phyloP scores from a whole-genome alignment of 495 filamentous ascomycete species.

The Jackrogersella multiformis region DNA sequence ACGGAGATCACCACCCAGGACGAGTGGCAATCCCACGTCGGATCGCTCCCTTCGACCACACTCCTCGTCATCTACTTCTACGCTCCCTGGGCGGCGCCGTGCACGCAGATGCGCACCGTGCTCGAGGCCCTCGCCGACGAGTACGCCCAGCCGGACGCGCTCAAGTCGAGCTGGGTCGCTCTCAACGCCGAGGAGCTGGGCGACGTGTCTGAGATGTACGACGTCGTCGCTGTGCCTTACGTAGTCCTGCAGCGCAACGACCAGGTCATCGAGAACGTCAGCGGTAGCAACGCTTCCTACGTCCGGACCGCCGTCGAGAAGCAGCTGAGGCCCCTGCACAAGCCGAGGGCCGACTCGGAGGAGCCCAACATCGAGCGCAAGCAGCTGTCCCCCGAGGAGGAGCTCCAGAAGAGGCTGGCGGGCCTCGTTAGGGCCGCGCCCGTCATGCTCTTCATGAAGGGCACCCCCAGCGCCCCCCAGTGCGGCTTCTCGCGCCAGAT shows the following conservation, averaged over 20 bases:
- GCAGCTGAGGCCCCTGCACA: slow-evolving; percentile 55
- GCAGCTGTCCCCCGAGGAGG: slow-evolving; percentile 64
- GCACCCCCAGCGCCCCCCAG: slow-evolving; percentile 88
- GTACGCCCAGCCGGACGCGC: slow-evolving; percentile 68
- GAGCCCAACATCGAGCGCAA: slow-evolving; percentile 35
- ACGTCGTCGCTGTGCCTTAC: slow-evolving; percentile 93
- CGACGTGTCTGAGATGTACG: slow-evolving; percentile 86
- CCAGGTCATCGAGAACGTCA: slow-evolving; percentile 78
- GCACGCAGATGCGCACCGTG: slow-evolving; percentile 90
- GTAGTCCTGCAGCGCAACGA: slow-evolving; percentile 80
- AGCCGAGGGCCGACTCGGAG: too few relatives aligned
- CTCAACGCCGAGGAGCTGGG: slow-evolving; percentile 90
- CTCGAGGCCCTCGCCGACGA: slow-evolving; percentile 84
- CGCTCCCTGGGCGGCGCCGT: slow-evolving; percentile 96
- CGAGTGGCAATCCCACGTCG: slow-evolving; percentile 72
- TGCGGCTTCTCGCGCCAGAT: slow-evolving; percentile 94
- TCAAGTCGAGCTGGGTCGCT: slow-evolving; percentile 78
- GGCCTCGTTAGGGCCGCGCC: slow-evolving; percentile 92
- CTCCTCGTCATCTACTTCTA: slow-evolving; percentile 91
- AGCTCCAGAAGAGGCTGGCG: slow-evolving; percentile 76
- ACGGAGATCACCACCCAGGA: slow-evolving; percentile 73
- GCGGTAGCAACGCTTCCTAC: slow-evolving; percentile 84
- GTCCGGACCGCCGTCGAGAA: slow-evolving; percentile 84
- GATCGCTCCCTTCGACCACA: slow-evolving; percentile 69
- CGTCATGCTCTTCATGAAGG: slow-evolving; percentile 97